Evolutionary conservation across 345 rosid species (phyloP).

Genomic region (Pugionium cornutum): DNA sequence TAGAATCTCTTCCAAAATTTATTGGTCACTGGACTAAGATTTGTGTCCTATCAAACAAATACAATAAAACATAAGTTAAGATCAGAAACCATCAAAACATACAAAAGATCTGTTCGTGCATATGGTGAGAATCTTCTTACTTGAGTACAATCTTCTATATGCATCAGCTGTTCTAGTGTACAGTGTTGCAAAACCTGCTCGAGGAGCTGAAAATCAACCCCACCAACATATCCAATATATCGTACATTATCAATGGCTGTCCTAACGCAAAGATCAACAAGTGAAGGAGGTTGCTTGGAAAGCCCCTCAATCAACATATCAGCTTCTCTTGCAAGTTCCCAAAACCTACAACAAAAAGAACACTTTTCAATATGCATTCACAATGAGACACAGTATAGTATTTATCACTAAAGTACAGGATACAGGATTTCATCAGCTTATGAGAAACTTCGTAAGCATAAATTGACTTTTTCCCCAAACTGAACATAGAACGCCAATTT

Average conservation of each 20-base stretch:
- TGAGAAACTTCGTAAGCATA: not conserved
- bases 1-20: constrained; percentile 75
- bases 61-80: constrained; percentile 8
- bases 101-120: not conserved
- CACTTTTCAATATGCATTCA: constrained; percentile 1
- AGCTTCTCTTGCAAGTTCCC: constrained; percentile 10
- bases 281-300: constrained; percentile 54
- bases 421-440: constrained; percentile 1
- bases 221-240: constrained; percentile 89
- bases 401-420: not conserved
- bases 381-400: not conserved
- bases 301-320: constrained; percentile 32
- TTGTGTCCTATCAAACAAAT: constrained; percentile 55
- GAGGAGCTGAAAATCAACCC: constrained; percentile 72
- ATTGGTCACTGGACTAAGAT: constrained; percentile 82
- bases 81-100: constrained; percentile 4
- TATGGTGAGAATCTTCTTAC: constrained; percentile 43
- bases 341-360: not conserved
- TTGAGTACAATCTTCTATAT: constrained; percentile 61
- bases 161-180: constrained; percentile 73
- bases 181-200: constrained; percentile 70
- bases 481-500: not conserved
- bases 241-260: constrained; percentile 57
- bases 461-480: not conserved
- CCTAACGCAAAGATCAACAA: constrained; percentile 78